These are phyloP conservation scores for Wickerhamiella pararugosa DNA, from an alignment of 1,139 yeast genomes.

Conservation along the genomic window DNA sequence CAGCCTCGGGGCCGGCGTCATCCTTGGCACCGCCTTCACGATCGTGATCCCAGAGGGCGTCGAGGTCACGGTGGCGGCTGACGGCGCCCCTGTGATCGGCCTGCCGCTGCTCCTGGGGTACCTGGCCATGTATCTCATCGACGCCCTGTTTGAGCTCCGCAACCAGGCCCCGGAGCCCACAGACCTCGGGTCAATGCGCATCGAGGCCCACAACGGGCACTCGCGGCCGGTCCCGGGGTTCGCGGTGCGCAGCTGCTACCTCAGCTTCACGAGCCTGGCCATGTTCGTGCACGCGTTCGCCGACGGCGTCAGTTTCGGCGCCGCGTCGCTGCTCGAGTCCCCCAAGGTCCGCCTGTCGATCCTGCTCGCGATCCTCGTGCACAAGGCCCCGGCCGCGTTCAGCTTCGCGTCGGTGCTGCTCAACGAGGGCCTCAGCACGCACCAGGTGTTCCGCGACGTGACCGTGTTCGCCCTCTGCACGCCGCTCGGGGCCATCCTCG, in stretches of 20 bases:
- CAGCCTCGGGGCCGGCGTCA: slow-evolving; percentile 44
- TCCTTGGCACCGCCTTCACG: slow-evolving; percentile 49
- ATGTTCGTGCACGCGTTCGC: slow-evolving; percentile 51
- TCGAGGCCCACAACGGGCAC: slow-evolving; percentile 7
- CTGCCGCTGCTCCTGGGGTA: slow-evolving; percentile 35
- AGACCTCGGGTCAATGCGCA: not conserved
- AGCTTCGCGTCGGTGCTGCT: slow-evolving; percentile 46
- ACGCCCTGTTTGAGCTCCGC: slow-evolving; percentile 22
- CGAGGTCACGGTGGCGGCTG: slow-evolving; percentile 27
- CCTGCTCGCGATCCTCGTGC: slow-evolving; percentile 47
- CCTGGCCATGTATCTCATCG: slow-evolving; percentile 36
- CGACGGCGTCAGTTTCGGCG: slow-evolving; percentile 66
- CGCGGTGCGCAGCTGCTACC: not conserved
- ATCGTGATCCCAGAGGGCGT: slow-evolving; percentile 61
- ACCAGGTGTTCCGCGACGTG: slow-evolving; percentile 30
- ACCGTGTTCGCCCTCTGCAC: slow-evolving; percentile 37
- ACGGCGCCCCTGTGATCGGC: slow-evolving; percentile 20
- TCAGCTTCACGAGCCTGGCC: slow-evolving; percentile 40
- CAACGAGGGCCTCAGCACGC: slow-evolving; percentile 21
- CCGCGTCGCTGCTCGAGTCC: slow-evolving; percentile 36
- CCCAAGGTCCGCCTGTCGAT: slow-evolving; percentile 36
- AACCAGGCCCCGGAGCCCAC: not conserved
- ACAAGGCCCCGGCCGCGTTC: slow-evolving; percentile 64
- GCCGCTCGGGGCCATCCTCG: slow-evolving; percentile 37
- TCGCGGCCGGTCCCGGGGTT: not conserved